Evolutionary conservation across 192 early-diverging fungal species (phyloP).

Genomic region (Gaertneriomyces semiglobifer): DNA sequence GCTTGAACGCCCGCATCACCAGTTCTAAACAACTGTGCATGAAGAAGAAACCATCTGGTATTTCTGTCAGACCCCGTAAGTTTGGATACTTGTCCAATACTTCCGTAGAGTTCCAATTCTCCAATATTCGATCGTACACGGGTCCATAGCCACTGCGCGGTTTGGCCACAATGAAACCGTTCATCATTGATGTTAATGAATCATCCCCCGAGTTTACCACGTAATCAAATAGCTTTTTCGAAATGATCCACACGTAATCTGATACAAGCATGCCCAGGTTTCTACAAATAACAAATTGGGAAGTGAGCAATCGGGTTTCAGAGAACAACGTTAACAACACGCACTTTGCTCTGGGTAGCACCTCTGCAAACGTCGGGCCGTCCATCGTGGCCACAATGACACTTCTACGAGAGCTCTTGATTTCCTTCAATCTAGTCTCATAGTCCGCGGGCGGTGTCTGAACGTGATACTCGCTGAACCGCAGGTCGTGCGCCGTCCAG

Average conservation of each 20-base stretch:
- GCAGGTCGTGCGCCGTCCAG: no score
- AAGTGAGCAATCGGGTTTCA: background rate
- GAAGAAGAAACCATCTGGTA: conserved; percentile 1
- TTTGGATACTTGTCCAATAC: conserved; percentile 11
- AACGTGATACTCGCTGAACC: no score
- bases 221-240: background rate
- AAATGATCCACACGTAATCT: conserved; percentile 12
- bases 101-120: conserved; percentile 9
- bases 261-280: conserved; percentile 2
- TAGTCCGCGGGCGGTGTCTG: no score
- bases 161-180: conserved; percentile 6
- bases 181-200: background rate
- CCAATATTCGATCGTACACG: conserved; percentile 2
- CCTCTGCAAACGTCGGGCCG: background rate
- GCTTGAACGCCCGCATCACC: conserved; percentile 15
- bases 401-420: no score
- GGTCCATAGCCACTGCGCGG: conserved; percentile 5
- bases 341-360: background rate
- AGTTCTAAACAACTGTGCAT: conserved; percentile 17
- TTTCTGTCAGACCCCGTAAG: background rate
- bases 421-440: no score
- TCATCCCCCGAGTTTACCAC: background rate
- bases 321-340: background rate
- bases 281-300: background rate
- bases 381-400: background rate